These are phyloP conservation scores for Gymnopilus dilepis DNA, from an alignment of 768 basidiomycete species.

Conservation along the genomic window DNA sequence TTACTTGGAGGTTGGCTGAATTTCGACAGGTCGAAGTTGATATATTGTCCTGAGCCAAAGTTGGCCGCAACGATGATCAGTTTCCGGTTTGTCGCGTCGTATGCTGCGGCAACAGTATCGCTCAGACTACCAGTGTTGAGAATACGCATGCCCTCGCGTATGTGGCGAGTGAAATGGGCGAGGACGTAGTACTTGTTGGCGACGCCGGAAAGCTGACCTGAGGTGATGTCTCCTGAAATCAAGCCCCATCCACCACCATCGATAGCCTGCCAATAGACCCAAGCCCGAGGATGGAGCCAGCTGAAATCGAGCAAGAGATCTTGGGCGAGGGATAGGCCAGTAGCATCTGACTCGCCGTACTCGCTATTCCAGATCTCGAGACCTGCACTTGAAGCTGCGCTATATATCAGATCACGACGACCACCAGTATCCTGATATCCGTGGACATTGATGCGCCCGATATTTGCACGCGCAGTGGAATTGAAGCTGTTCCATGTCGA, in stretches of 20 bases:
- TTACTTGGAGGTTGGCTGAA: slow-evolving; percentile 20
- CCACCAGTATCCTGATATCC: slow-evolving; percentile 22
- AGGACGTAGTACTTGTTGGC: slow-evolving; percentile 22
- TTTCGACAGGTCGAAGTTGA: slow-evolving; percentile 24
- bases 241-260: slow-evolving; percentile 22
- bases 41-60: slow-evolving; percentile 18
- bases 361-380: slow-evolving; percentile 25
- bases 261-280: slow-evolving; percentile 26
- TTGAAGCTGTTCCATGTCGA: slow-evolving; percentile 25
- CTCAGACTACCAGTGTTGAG: slow-evolving; percentile 16
- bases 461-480: slow-evolving; percentile 14
- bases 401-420: slow-evolving; percentile 19
- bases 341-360: slow-evolving; percentile 23
- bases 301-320: slow-evolving; percentile 23
- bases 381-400: slow-evolving; percentile 17
- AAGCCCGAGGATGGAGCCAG: slow-evolving; percentile 24
- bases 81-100: slow-evolving; percentile 17
- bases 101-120: slow-evolving; percentile 20
- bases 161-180: slow-evolving; percentile 23
- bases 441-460: slow-evolving; percentile 25
- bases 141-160: slow-evolving; percentile 24
- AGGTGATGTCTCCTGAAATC: slow-evolving; percentile 18
- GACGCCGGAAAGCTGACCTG: slow-evolving; percentile 16
- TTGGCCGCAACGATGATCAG: slow-evolving; percentile 24
- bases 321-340: slow-evolving; percentile 21